Evolutionary conservation across 805 yeast species (phyloP), one percentile per base, ranked within the genome.

Genomic region (Yarrowia hollandica): DNA sequence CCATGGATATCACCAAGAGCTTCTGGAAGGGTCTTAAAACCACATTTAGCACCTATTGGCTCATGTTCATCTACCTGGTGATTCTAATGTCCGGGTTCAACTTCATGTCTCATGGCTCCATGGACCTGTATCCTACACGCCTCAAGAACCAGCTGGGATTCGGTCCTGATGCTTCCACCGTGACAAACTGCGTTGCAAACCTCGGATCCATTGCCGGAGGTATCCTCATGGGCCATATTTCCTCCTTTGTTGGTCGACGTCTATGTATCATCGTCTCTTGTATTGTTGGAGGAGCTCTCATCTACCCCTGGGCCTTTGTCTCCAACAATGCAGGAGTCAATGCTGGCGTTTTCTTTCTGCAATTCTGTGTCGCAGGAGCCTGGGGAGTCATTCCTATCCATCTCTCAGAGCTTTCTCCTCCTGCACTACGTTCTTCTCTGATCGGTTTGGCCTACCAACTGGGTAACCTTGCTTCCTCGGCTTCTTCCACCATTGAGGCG

Each of bases 21-120:
- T 37, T 37, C 12, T 37, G 21, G 7, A 1, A 5, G 4, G 44
- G 28, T 1, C 44, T 23, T 28, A 23, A 23, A 38, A 38, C 26
- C 2, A 71, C 16, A 4, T 23, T 38, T 2, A 4, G 9, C 19
- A 23, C 19, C 28, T 82, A 86, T 68, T 86, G 90, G 90, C 75
- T 84, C 55, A 72, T 81, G 62, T 74, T 82, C 62, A 66, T 79
- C 42, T 86, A 83, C 69, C 71, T 81, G 63, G 79, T 86, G 35
- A 67, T 85, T 11, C 72, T 84, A 68, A 79, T 85, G 84, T 78
- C 86, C 16, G 87, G 85, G 16, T 82, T 84, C 76, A 85, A 85
- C 71, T 86, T 84, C 73, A 78, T 80, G 73, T 79, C 88, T 8
- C 92, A 86, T 65, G 89, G 88, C 1, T 81, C 89, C 5, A 90